Percentiles rank a stretch among this genome's conserved stretches.
phyloP scores from a whole-genome alignment of 139 green algal genomes.

The Coccomyxa sp. region DNA sequence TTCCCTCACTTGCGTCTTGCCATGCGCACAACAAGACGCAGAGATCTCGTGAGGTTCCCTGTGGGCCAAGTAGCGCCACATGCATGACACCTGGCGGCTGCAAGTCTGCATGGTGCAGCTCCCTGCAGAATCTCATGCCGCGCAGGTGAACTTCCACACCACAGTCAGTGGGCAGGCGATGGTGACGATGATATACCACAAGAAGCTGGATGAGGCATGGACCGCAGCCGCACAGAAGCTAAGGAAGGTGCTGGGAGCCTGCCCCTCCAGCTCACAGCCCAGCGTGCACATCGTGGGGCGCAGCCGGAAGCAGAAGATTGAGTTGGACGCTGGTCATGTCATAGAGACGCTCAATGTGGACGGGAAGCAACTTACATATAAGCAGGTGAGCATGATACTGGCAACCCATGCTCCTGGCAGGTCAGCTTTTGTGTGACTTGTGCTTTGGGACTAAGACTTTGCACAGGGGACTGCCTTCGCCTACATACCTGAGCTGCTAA shows the following conservation, averaged over 20 bases:
- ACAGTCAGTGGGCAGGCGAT: constrained; percentile 77
- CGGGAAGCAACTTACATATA: constrained; percentile 34
- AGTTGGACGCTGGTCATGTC: constrained; percentile 66
- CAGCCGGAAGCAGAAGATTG: constrained; percentile 76
- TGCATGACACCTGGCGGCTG: too few relatives aligned
- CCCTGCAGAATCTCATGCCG: background rate
- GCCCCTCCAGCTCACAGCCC: background rate
- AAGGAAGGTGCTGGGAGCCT: constrained; percentile 6
- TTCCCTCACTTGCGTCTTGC: background rate
- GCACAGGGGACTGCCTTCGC: too few relatives aligned
- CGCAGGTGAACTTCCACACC: constrained; percentile 87
- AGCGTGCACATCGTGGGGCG: constrained; percentile 40
- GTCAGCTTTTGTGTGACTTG: too few relatives aligned
- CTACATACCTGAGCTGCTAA: too few relatives aligned
- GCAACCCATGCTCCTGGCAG: too few relatives aligned
- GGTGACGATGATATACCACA: constrained; percentile 85
- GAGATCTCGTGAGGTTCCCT: too few relatives aligned
- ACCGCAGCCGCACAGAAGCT: constrained; percentile 9
- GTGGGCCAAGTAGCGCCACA: too few relatives aligned
- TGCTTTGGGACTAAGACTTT: too few relatives aligned
- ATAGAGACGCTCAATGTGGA: constrained; percentile 56
- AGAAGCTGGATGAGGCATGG: constrained; percentile 70
- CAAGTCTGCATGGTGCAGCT: too few relatives aligned
- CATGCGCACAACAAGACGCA: too few relatives aligned
- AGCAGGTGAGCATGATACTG: constrained; percentile 22